These are phyloP conservation scores for Anisogramma anomala DNA, from an alignment of 2,329 filamentous ascomycete genomes.

Conservation along the genomic window DNA sequence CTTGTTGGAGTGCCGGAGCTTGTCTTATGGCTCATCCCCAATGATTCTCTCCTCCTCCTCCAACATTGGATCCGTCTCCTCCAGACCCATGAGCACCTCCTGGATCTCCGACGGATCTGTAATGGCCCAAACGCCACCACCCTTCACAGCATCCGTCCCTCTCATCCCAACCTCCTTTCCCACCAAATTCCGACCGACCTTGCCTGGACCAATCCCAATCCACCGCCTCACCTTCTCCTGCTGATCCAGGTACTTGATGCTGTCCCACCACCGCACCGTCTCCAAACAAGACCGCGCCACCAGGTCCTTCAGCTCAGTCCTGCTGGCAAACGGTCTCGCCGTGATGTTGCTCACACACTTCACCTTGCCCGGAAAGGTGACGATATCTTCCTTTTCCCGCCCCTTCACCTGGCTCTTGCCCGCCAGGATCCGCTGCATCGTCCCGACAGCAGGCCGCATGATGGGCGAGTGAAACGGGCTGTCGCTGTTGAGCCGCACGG, in stretches of 20 bases:
- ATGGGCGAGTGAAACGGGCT: constrained; percentile 85
- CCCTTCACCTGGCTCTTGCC: constrained; percentile 43
- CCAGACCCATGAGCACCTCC: constrained; percentile 51
- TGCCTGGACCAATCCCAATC: constrained; percentile 87
- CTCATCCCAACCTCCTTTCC: constrained; percentile 91
- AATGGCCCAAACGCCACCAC: constrained; percentile 87
- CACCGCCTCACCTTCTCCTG: constrained; percentile 71
- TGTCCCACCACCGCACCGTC: constrained; percentile 91
- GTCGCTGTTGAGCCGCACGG: constrained; percentile 76
- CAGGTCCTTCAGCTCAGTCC: constrained; percentile 65
- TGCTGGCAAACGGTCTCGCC: constrained; percentile 62
- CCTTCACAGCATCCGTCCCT: constrained; percentile 65
- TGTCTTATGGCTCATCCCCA: constrained; percentile 8
- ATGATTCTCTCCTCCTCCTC: constrained; percentile 33
- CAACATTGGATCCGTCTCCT: constrained; percentile 47
- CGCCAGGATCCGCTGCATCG: constrained; percentile 59
- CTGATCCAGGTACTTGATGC: constrained; percentile 78
- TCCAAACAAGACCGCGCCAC: constrained; percentile 76
- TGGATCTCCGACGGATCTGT: constrained; percentile 69
- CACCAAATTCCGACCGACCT: constrained; percentile 85
- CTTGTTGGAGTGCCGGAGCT: constrained; percentile 24
- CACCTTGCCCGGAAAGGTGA: constrained; percentile 55
- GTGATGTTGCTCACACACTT: constrained; percentile 82
- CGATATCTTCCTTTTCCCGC: constrained; percentile 47
- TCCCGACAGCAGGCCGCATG: constrained; percentile 71